phyloP scores from a whole-genome alignment of 75 land plant species.

The Sequoia sempervirens region DNA sequence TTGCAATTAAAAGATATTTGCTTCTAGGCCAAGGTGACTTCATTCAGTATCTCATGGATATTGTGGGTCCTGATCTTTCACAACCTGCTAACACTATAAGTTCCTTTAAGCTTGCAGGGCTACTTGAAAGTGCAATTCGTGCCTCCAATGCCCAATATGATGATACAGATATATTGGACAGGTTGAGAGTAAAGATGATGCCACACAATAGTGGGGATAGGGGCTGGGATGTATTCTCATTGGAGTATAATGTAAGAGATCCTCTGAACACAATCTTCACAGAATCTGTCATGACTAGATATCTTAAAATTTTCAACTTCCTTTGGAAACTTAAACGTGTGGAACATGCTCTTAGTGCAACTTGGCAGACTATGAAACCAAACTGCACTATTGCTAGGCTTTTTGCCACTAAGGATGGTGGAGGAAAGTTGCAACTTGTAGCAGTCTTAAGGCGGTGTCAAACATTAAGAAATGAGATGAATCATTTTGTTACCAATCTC shows the following conservation, averaged over 20 bases:
- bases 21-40: slow-evolving; percentile 97
- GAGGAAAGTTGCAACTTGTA: slow-evolving; percentile 59
- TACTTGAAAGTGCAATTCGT: slow-evolving; percentile 89
- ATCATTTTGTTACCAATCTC: slow-evolving; percentile 93
- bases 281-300: slow-evolving; percentile 84
- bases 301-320: slow-evolving; percentile 87
- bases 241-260: slow-evolving; percentile 83
- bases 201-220: slow-evolving; percentile 87
- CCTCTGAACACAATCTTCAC: slow-evolving; percentile 94
- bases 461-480: slow-evolving; percentile 97
- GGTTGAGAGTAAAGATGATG: slow-evolving; percentile 96
- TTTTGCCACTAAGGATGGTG: slow-evolving; percentile 45
- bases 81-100: slow-evolving; percentile 94
- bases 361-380: slow-evolving; percentile 99
- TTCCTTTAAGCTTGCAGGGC: slow-evolving; percentile 87
- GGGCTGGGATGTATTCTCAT: slow-evolving; percentile 99
- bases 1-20: slow-evolving; percentile 93
- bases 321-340: slow-evolving; percentile 98
- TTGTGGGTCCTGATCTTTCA: slow-evolving; percentile 92
- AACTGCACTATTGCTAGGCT: slow-evolving; percentile 70
- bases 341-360: slow-evolving; percentile 91
- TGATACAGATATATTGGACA: slow-evolving; percentile 79
- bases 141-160: slow-evolving; percentile 99
- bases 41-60: slow-evolving; percentile 95
- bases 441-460: slow-evolving; percentile 78